Percentiles rank a stretch among this genome's conserved stretches.
These are phyloP conservation scores for Lasiosphaeria ovina DNA, from an alignment of 495 filamentous ascomycete species.

Conservation along the genomic window DNA sequence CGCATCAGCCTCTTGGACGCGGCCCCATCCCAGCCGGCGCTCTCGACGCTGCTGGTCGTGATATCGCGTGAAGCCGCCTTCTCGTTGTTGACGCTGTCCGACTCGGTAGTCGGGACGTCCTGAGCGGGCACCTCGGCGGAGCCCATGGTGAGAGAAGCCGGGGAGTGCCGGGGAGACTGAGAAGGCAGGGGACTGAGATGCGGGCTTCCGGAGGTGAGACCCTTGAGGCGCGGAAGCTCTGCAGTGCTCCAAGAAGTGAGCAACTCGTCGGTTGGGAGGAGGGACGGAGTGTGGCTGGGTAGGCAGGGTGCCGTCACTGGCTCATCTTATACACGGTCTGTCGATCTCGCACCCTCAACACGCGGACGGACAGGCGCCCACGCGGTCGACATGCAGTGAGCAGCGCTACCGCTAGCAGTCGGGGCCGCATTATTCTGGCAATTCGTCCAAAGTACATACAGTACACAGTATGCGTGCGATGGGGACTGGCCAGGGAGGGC, in stretches of 20 bases:
- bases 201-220: neutral
- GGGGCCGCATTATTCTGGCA: too few relatives aligned
- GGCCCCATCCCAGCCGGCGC: constrained; percentile 25
- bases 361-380: too few relatives aligned
- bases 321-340: constrained; percentile 18
- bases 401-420: too few relatives aligned
- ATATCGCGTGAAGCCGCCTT: constrained; percentile 19
- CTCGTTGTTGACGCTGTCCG: constrained; percentile 32
- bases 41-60: constrained; percentile 17
- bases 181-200: neutral
- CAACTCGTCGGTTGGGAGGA: neutral
- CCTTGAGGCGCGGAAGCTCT: neutral
- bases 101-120: constrained; percentile 31
- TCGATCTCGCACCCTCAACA: neutral
- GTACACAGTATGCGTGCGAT: too few relatives aligned
- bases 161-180: neutral
- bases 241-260: neutral
- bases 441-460: too few relatives aligned
- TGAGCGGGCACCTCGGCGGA: constrained; percentile 22
- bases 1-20: constrained; percentile 44
- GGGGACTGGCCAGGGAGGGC: too few relatives aligned
- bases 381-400: too few relatives aligned
- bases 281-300: neutral
- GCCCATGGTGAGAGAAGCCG: constrained; percentile 21
- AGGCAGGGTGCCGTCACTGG: constrained; percentile 4